phyloP scores from a whole-genome alignment of 2,329 filamentous ascomycete species.

The Cladosporium sp. region DNA sequence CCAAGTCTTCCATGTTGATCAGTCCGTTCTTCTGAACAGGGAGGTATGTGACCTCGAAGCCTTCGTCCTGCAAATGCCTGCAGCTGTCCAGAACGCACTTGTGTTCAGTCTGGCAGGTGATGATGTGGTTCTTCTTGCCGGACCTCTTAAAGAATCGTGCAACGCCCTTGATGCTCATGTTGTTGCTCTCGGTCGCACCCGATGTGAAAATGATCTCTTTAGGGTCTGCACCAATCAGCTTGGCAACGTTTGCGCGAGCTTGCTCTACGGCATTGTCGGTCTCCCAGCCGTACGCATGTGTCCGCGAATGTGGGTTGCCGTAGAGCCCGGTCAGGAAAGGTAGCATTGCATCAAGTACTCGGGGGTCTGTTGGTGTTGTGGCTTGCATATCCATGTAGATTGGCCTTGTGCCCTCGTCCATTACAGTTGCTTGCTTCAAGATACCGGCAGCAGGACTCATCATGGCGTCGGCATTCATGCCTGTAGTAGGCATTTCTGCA shows the following conservation, averaged over 20 bases:
- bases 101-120: slow-evolving; percentile 96
- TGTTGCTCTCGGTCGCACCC: slow-evolving; percentile 96
- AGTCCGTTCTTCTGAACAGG: slow-evolving; percentile 84
- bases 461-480: slow-evolving; percentile 56
- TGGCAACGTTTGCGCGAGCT: slow-evolving; percentile 75
- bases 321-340: slow-evolving; percentile 90
- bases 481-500: slow-evolving; percentile 55
- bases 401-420: slow-evolving; percentile 86
- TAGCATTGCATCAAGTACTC: slow-evolving; percentile 94
- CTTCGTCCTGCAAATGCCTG: slow-evolving; percentile 91
- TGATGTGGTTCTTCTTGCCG: slow-evolving; percentile 97
- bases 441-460: slow-evolving; percentile 70
- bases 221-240: slow-evolving; percentile 83
- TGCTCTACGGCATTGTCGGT: slow-evolving; percentile 89
- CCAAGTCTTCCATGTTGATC: slow-evolving; percentile 73
- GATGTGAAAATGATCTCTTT: slow-evolving; percentile 99
- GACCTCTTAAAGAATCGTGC: slow-evolving; percentile 87
- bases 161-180: slow-evolving; percentile 99
- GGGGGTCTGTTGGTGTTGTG: slow-evolving; percentile 88
- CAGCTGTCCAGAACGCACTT: slow-evolving; percentile 98
- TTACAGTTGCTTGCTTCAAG: slow-evolving; percentile 82
- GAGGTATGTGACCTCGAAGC: slow-evolving; percentile 93
- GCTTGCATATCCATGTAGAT: slow-evolving; percentile 99
- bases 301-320: slow-evolving; percentile 94
- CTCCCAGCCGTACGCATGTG: slow-evolving; percentile 98